Conservation (phyloP, 306 rosid species). For the Citrullus colocynthis region DNA sequence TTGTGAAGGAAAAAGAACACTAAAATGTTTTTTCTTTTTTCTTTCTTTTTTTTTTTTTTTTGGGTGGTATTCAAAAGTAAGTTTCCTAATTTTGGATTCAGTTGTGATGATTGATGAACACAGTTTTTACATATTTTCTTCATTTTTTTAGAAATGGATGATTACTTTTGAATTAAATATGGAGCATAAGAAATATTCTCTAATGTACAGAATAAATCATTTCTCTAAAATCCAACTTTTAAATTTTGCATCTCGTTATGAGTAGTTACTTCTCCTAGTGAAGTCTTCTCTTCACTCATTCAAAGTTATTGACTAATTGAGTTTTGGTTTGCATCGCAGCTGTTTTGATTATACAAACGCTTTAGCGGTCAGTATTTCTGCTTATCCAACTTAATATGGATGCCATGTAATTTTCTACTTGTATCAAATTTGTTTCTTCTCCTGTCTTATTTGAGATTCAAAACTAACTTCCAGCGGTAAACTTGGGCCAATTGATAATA, state of each 20-base stretch:
- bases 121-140: neutral
- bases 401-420: constrained; percentile 5
- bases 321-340: constrained; percentile 34
- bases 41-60: too few species aligned
- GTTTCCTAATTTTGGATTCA: neutral
- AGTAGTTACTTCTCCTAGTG: neutral
- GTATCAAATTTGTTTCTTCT: constrained; percentile 8
- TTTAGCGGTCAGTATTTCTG: constrained; percentile 63
- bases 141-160: neutral
- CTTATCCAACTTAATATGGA: neutral
- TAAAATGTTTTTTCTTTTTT: neutral
- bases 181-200: neutral
- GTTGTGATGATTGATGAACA: neutral
- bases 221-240: neutral
- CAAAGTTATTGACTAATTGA: constrained; percentile 11
- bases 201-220: neutral
- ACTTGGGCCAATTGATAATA: neutral
- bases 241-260: neutral
- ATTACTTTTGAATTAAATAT: neutral
- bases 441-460: neutral
- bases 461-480: too few species aligned
- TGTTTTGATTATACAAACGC: constrained; percentile 93
- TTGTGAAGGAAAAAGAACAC: neutral
- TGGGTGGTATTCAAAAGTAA: neutral
- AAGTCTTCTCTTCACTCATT: neutral